These are phyloP conservation scores for Hypholoma sublateritium DNA, from an alignment of 768 basidiomycete genomes.

Conservation along the genomic window DNA sequence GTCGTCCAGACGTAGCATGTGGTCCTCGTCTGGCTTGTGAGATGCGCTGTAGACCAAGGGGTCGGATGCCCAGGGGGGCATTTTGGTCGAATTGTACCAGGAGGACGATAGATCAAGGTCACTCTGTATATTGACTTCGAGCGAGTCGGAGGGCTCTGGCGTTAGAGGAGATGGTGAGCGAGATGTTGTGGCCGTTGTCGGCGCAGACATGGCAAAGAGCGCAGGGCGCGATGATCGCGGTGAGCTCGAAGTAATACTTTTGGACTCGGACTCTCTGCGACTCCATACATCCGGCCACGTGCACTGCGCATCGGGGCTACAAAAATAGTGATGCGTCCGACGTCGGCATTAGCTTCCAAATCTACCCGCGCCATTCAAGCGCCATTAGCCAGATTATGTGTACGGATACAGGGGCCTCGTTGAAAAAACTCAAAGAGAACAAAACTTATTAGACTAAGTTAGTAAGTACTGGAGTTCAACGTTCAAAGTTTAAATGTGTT, in stretches of 20 bases:
- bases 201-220: slow-evolving; percentile 52
- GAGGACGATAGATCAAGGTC: slow-evolving; percentile 48
- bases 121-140: slow-evolving; percentile 50
- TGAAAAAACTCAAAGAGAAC: too few species aligned
- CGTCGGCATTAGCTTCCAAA: too few species aligned
- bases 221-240: slow-evolving; percentile 13
- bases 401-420: too few species aligned
- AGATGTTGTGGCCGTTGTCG: slow-evolving; percentile 53
- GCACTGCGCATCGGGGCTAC: background rate
- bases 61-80: slow-evolving; percentile 45
- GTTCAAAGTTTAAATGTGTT: too few species aligned
- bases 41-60: slow-evolving; percentile 34
- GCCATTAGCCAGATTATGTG: too few species aligned
- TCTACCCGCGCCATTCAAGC: too few species aligned
- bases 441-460: too few species aligned
- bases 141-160: slow-evolving; percentile 60
- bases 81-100: slow-evolving; percentile 56
- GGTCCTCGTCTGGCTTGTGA: slow-evolving; percentile 48
- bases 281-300: background rate
- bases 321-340: too few species aligned
- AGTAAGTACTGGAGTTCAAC: too few species aligned
- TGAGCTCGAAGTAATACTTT: slow-evolving; percentile 16
- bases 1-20: slow-evolving; percentile 70
- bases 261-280: slow-evolving; percentile 9
- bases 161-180: slow-evolving; percentile 75